phyloP scores from a whole-genome alignment of 345 rosid species.

The Ricinus communis region DNA sequence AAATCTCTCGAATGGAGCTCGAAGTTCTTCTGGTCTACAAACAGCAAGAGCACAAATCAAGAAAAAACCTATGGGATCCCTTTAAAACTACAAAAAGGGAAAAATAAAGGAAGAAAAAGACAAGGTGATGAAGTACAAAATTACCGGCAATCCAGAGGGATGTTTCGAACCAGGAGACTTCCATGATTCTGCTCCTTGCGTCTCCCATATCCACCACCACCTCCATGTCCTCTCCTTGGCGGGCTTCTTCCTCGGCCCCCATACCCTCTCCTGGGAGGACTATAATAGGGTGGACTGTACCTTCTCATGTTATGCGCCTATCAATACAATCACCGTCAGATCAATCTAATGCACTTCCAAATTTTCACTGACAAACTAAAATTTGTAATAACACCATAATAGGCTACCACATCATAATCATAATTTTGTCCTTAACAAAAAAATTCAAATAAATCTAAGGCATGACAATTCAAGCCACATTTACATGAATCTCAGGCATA shows the following conservation, averaged over 20 bases:
- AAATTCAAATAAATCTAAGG: neutral
- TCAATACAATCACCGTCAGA: neutral
- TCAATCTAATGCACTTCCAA: neutral
- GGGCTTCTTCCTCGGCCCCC: conserved; percentile 80
- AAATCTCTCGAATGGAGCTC: conserved; percentile 79
- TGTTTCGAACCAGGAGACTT: conserved; percentile 89
- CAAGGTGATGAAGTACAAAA: neutral
- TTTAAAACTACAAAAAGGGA: neutral
- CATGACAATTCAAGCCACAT: neutral
- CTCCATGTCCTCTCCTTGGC: conserved; percentile 60
- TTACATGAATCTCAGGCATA: neutral
- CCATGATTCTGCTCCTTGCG: conserved; percentile 70
- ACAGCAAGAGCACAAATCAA: neutral
- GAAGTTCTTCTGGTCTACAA: conserved; percentile 86
- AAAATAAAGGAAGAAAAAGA: conserved; percentile 1
- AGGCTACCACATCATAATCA: too few species aligned
- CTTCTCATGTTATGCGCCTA: conserved; percentile 63
- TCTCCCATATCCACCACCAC: conserved; percentile 70
- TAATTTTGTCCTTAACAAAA: neutral
- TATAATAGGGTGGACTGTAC: conserved; percentile 72
- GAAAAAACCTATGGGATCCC: neutral
- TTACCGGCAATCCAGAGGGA: conserved; percentile 93
- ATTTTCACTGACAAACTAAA: neutral
- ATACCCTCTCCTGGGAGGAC: conserved; percentile 93
- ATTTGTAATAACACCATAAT: neutral